Conservation (phyloP, 1,139 yeast genomes). For the Geotrichum carabidarum region DNA sequence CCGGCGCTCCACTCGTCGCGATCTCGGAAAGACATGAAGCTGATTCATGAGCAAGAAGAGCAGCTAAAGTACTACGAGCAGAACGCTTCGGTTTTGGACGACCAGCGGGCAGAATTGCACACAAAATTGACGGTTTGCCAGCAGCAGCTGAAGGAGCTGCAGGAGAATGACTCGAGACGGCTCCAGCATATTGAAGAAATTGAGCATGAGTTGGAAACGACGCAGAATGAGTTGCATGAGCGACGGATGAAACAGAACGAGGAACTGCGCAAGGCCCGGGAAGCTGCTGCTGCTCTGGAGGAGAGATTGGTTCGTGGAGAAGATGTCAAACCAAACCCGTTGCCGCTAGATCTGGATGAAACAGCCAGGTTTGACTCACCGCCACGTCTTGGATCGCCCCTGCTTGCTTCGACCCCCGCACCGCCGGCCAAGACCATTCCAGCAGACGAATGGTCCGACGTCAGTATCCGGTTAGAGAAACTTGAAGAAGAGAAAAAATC, state of each 20-base stretch:
- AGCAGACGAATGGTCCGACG: constrained; percentile 12
- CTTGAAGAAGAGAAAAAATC: constrained; percentile 12
- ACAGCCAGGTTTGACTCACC: not conserved
- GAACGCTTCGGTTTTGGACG: constrained; percentile 17
- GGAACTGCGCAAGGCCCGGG: constrained; percentile 16
- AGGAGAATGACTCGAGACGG: constrained; percentile 18
- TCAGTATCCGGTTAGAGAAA: constrained; percentile 7
- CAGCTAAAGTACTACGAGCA: constrained; percentile 21
- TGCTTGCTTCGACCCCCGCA: constrained; percentile 2
- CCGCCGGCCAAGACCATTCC: not conserved
- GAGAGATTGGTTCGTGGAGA: not conserved
- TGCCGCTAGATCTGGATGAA: not conserved
- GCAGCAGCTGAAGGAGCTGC: constrained; percentile 18
- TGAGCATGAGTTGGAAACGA: constrained; percentile 19
- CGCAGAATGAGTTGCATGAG: constrained; percentile 16
- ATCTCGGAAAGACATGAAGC: constrained; percentile 7
- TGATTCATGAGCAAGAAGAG: constrained; percentile 20
- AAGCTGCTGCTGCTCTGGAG: constrained; percentile 8
- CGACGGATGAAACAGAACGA: constrained; percentile 16
- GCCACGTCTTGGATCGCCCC: constrained; percentile 7
- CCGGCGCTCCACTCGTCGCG: not conserved
- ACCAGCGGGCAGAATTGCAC: constrained; percentile 15
- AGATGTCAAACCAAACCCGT: not conserved
- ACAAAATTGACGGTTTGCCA: constrained; percentile 16
- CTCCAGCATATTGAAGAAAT: constrained; percentile 20